Evolutionary conservation across 495 filamentous ascomycete species (phyloP).

Genomic region (Penicillium paradoxum): DNA sequence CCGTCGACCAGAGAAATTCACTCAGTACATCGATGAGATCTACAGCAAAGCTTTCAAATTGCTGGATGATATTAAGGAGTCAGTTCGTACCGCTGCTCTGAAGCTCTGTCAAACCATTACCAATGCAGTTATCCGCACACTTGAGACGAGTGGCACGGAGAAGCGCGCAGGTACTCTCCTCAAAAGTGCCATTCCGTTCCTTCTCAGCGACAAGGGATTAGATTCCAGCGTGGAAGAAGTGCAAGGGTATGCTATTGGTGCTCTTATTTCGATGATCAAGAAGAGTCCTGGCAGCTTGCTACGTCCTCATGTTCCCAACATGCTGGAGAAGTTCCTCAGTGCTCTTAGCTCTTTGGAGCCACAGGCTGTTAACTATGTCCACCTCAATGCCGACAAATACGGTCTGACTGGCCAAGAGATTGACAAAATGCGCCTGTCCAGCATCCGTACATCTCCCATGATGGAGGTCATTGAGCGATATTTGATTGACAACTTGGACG

Average conservation of each 20-base stretch:
- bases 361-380: constrained; percentile 82
- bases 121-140: constrained; percentile 71
- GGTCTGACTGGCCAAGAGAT: constrained; percentile 76
- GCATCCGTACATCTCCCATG: constrained; percentile 79
- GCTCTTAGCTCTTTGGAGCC: constrained; percentile 83
- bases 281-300: constrained; percentile 66
- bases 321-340: constrained; percentile 74
- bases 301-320: constrained; percentile 70
- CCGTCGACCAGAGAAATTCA: constrained; percentile 68
- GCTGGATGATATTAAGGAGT: constrained; percentile 90
- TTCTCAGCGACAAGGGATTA: constrained; percentile 82
- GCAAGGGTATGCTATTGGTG: constrained; percentile 63
- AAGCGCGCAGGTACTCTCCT: constrained; percentile 72
- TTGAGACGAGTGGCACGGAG: constrained; percentile 74
- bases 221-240: constrained; percentile 85
- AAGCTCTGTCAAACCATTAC: constrained; percentile 78
- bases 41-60: constrained; percentile 75
- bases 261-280: constrained; percentile 83
- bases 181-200: constrained; percentile 77
- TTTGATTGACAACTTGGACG: constrained; percentile 75
- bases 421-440: constrained; percentile 75
- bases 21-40: constrained; percentile 76
- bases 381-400: constrained; percentile 84
- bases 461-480: constrained; percentile 91
- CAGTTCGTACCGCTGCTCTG: constrained; percentile 74